phyloP scores from a whole-genome alignment of 2,329 filamentous ascomycete species.

The Penicillium frequentans region DNA sequence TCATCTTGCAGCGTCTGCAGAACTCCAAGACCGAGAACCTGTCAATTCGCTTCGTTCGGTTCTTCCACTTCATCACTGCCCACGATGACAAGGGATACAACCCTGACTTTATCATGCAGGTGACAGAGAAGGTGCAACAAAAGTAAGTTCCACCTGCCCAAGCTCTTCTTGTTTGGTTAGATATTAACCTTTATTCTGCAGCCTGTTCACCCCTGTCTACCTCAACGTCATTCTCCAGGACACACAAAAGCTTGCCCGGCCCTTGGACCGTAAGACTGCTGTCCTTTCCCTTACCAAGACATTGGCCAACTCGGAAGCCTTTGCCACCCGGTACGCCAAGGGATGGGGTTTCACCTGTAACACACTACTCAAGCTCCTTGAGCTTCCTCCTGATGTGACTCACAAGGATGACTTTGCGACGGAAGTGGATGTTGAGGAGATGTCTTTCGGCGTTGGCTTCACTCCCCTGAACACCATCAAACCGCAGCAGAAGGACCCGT shows the following conservation, averaged over 20 bases:
- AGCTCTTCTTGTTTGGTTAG: background rate
- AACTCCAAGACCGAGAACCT: conserved; percentile 80
- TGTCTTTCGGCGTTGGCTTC: conserved; percentile 92
- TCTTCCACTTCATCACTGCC: conserved; percentile 90
- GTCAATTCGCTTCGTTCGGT: conserved; percentile 82
- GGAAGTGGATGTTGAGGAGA: conserved; percentile 91
- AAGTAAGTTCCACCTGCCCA: conserved; percentile 45
- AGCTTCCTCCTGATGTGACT: conserved; percentile 77
- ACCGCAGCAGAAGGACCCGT: conserved; percentile 72
- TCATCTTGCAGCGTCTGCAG: conserved; percentile 73
- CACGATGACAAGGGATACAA: conserved; percentile 79
- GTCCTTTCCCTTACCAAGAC: conserved; percentile 94
- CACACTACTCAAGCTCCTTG: conserved; percentile 81
- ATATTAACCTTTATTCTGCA: conserved; percentile 10
- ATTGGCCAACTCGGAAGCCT: conserved; percentile 79
- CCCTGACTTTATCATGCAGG: conserved; percentile 84
- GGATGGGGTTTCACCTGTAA: conserved; percentile 91
- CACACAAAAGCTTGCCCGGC: conserved; percentile 82
- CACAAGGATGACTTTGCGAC: conserved; percentile 73
- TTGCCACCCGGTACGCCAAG: conserved; percentile 74
- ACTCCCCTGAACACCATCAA: conserved; percentile 91
- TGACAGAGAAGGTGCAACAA: conserved; percentile 78
- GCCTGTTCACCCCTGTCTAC: conserved; percentile 83
- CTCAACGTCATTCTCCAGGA: conserved; percentile 81
- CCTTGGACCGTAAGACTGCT: conserved; percentile 87